Evolutionary conservation across 208 protist genomes (phyloP).

Genomic region (Crithidia sp.): DNA sequence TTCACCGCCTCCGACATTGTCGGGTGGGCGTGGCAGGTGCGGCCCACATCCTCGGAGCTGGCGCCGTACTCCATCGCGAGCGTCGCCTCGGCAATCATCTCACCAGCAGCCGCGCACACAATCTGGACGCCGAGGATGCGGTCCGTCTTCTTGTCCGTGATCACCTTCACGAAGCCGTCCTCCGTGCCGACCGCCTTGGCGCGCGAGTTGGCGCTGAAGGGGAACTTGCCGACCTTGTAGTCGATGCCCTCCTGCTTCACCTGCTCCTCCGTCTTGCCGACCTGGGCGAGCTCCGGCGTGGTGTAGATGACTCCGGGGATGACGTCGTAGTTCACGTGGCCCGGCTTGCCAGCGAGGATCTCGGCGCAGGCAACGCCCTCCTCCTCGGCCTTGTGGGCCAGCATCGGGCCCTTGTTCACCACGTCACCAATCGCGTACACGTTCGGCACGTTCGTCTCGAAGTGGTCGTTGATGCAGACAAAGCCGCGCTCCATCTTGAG

Average conservation of each 20-base stretch:
- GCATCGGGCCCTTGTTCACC: conserved; percentile 98
- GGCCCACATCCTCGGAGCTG: conserved; percentile 96
- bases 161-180: conserved; percentile 98
- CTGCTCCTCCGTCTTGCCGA: conserved; percentile 98
- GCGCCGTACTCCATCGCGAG: conserved; percentile 99
- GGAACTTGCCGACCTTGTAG: conserved; percentile 98
- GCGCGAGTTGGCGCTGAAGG: conserved; percentile 97
- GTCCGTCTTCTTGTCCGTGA: conserved; percentile 96
- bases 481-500: conserved; percentile 92
- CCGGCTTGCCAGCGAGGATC: conserved; percentile 89
- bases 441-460: conserved; percentile 93
- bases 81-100: conserved; percentile 98
- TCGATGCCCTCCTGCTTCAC: conserved; percentile 92
- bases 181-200: conserved; percentile 95
- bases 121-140: conserved; percentile 98
- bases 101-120: conserved; percentile 95
- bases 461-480: conserved; percentile 95
- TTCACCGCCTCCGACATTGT: conserved; percentile 99
- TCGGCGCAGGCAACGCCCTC: conserved; percentile 97
- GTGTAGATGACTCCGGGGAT: conserved; percentile 99
- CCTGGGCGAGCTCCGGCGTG: conserved; percentile 98
- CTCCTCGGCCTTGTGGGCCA: conserved; percentile 99
- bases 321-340: conserved; percentile 98
- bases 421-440: conserved; percentile 99
- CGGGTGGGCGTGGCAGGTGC: conserved; percentile 99